Conservation (phyloP, 768 basidiomycete genomes). For the Dioszegia crocea region DNA sequence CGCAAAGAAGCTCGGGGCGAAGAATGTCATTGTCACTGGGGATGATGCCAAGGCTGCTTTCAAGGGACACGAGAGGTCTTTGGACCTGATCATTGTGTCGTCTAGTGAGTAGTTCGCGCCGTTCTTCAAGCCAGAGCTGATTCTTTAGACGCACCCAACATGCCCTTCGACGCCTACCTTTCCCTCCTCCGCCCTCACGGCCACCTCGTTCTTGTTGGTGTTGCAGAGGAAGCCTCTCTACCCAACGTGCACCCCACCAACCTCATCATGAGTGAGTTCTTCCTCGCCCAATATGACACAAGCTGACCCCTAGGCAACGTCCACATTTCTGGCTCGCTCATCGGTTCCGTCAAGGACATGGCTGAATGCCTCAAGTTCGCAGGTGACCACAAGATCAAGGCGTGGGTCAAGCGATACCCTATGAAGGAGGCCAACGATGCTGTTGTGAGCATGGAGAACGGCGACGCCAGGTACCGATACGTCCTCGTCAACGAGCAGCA, state of each 20-base stretch:
- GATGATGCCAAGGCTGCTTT: constrained; percentile 41
- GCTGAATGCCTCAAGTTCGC: constrained; percentile 29
- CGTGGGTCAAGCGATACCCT: constrained; percentile 40
- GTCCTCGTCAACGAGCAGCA: constrained; percentile 45
- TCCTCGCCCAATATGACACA: constrained; percentile 17
- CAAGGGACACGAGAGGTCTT: constrained; percentile 41
- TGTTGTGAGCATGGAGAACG: constrained; percentile 32
- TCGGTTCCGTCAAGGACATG: constrained; percentile 34
- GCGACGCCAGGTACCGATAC: constrained; percentile 40
- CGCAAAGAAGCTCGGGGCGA: constrained; percentile 60
- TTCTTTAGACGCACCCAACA: constrained; percentile 38
- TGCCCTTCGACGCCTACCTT: constrained; percentile 41
- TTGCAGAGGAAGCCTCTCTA: constrained; percentile 49
- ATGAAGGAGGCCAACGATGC: constrained; percentile 41
- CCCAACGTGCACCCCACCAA: constrained; percentile 48
- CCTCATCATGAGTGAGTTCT: constrained; percentile 22
- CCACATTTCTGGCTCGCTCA: constrained; percentile 32
- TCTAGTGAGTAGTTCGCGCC: constrained; percentile 48
- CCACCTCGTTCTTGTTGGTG: constrained; percentile 41
- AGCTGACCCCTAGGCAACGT: constrained; percentile 54
- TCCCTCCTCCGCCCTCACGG: constrained; percentile 39
- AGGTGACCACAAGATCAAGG: constrained; percentile 36
- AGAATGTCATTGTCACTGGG: constrained; percentile 56
- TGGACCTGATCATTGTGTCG: constrained; percentile 52
- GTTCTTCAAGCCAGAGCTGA: constrained; percentile 31